Evolutionary conservation across 1,139 yeast species (phyloP), one percentile per base, ranked within the genome.

Genomic region (Hyphopichia khmerensis): DNA sequence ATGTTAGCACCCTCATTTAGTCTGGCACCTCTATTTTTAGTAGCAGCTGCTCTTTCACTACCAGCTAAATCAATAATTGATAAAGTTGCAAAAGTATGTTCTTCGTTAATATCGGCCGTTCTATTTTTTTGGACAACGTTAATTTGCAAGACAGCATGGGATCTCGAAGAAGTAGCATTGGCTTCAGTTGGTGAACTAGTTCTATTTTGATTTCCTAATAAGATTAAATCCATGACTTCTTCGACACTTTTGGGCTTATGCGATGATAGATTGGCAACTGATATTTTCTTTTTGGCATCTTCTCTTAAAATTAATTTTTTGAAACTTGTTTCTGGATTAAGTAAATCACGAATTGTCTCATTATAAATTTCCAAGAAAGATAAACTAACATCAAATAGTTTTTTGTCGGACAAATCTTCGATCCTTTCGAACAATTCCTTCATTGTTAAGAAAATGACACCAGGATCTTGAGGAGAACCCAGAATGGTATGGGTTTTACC

Each of bases 401-500:
- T 80, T 1, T 80, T 74, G 50, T 84, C 89, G 18, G 70, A 57
- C 35, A 79, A 53, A 0, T 65, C 68, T 6, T 79, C 83, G 27
- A 89, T 85, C 45, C 73, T 69, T 18, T 69, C 67, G 58, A 84
- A 90, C 31, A 91, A 67, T 48, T 87, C 96, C 50, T 79, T 72
- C 85, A 88, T 83, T 0, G 96, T 84, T 41, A 84, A 65, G 52
- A 84, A 87, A 1, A 89, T 84, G 17, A 91, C 79, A 0, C 96
- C 98, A 0, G 96, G 96, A 31, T 78, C 68, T 1, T 76, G 75
- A 0, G 82, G 75, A 0, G 82, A 78, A 0, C 98, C 96, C 62
- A 84, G 79, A 34, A 91, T 87, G 0, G 98, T 91, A 59, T 86
- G 90, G 0, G 98, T 90, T 59, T 91, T 91, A n/a, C 99, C 99